Evolutionary conservation across 176 grass and related monocot genomes (phyloP).

Genomic region (Hordeum marinum): DNA sequence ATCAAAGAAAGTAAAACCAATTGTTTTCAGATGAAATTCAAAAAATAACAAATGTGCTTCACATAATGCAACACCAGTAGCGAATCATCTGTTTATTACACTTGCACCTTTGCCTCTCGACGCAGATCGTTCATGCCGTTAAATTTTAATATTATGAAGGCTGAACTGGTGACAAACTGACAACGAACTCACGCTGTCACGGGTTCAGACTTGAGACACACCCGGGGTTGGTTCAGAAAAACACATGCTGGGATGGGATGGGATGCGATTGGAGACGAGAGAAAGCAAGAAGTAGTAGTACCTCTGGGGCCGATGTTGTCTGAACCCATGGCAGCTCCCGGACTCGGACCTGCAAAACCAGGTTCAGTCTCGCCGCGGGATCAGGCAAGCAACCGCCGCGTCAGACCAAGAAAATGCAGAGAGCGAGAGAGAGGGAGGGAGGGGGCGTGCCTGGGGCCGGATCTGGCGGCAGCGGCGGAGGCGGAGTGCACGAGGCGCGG

Average conservation of each 20-base stretch:
- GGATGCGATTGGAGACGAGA: background rate
- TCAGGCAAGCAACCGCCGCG: background rate
- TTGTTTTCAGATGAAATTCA: too few relatives aligned
- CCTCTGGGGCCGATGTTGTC: conserved; percentile 28
- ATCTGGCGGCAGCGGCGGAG: background rate
- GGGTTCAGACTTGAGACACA: background rate
- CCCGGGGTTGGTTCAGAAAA: background rate
- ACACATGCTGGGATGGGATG: background rate
- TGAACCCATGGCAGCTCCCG: conserved; percentile 26
- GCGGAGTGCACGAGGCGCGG: conserved; percentile 16
- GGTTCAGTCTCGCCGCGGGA: background rate
- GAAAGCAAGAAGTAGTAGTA: background rate
- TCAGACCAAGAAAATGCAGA: background rate
- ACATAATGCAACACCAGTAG: too few relatives aligned
- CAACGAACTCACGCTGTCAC: background rate
- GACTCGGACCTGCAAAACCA: background rate
- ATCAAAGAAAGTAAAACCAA: background rate
- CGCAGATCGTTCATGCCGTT: background rate
- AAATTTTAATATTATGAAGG: too few relatives aligned
- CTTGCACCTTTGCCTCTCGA: background rate
- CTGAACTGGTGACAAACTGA: background rate
- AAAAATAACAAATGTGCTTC: too few relatives aligned
- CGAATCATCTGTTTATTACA: too few relatives aligned
- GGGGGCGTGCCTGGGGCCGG: background rate
- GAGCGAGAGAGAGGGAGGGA: background rate